Evolutionary conservation across 495 filamentous ascomycete species (phyloP).

Genomic region (Staphylotrichum tortipilum): DNA sequence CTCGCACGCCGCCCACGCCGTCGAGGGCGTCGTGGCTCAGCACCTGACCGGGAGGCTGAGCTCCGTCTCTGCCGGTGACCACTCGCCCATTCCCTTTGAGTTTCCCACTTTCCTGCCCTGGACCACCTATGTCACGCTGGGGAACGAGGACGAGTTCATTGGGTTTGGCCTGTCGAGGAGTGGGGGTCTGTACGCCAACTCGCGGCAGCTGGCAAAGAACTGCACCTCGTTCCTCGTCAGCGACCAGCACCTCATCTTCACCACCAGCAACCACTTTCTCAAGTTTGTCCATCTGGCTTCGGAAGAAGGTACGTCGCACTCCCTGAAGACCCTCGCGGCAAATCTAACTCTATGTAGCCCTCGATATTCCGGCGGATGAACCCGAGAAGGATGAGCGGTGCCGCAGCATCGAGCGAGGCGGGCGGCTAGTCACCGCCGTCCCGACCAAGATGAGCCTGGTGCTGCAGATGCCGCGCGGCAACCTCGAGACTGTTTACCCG

Average conservation of each 20-base stretch:
- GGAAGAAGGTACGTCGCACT: conserved; percentile 48
- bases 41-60: conserved; percentile 31
- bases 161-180: conserved; percentile 58
- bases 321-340: neutral
- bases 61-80: conserved; percentile 6
- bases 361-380: conserved; percentile 78
- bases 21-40: conserved; percentile 24
- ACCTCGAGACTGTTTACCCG: conserved; percentile 91
- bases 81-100: conserved; percentile 2
- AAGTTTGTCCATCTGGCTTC: conserved; percentile 82
- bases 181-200: conserved; percentile 73
- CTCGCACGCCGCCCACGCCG: conserved; percentile 1
- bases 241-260: conserved; percentile 76
- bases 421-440: conserved; percentile 77
- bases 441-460: conserved; percentile 74
- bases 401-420: conserved; percentile 84
- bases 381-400: conserved; percentile 89
- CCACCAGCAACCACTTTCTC: conserved; percentile 79
- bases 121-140: conserved; percentile 38
- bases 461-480: conserved; percentile 89
- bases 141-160: conserved; percentile 32
- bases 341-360: conserved; percentile 38
- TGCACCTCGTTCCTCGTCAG: conserved; percentile 88
- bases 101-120: conserved; percentile 46
- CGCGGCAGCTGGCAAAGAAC: conserved; percentile 61